phyloP scores from a whole-genome alignment of 345 rosid genomes.

The Theobroma cacao region DNA sequence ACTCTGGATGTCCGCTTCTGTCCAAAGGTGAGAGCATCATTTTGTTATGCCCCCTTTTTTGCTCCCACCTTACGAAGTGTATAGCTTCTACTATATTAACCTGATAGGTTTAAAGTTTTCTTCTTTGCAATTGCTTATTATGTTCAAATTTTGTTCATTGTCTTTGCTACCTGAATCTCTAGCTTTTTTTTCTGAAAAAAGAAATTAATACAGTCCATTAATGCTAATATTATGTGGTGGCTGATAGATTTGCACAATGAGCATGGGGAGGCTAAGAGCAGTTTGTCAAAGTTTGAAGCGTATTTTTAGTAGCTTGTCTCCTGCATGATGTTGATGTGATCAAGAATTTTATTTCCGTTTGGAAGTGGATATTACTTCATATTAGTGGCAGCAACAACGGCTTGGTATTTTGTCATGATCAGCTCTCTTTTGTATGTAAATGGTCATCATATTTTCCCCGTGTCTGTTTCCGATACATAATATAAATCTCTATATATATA shows the following conservation, averaged over 20 bases:
- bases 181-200: neutral
- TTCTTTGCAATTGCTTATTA: neutral
- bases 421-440: neutral
- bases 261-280: neutral
- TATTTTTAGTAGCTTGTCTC: constrained; percentile 2
- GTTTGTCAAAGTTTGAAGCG: constrained; percentile 9
- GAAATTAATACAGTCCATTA: neutral
- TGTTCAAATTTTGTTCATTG: neutral
- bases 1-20: constrained; percentile 93
- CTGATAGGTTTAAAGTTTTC: neutral
- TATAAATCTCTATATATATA: neutral
- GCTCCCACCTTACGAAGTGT: neutral
- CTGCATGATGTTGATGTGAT: neutral
- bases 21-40: constrained; percentile 60
- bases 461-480: neutral
- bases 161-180: neutral
- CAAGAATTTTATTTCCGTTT: neutral
- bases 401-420: neutral
- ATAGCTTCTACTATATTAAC: neutral
- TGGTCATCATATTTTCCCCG: neutral
- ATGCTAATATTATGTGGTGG: neutral
- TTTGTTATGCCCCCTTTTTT: neutral
- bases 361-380: neutral
- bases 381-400: neutral
- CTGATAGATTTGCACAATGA: constrained; percentile 5